phyloP scores from a whole-genome alignment of 768 basidiomycete genomes.

The Auricularia cornea region DNA sequence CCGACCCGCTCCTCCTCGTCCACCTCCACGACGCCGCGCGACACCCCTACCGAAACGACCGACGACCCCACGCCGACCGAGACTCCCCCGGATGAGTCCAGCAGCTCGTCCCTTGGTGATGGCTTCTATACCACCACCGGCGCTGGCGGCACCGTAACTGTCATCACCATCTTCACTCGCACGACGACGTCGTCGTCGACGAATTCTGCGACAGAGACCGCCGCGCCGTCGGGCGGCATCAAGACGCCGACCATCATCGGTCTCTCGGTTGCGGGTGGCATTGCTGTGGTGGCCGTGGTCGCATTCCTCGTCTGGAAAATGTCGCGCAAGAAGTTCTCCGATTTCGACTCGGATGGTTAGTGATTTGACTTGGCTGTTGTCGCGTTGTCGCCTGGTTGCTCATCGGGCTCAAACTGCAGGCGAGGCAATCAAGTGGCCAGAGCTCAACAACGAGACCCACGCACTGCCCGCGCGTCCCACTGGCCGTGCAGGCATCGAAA shows the following conservation, averaged over 20 bases:
- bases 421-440: slow-evolving; percentile 89
- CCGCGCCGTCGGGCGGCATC: slow-evolving; percentile 24
- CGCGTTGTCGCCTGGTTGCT: slow-evolving; percentile 2
- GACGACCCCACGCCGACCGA: slow-evolving; percentile 4
- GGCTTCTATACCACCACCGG: no score
- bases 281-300: slow-evolving; percentile 61
- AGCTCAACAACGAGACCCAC: slow-evolving; percentile 58
- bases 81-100: neutral
- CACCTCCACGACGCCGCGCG: neutral
- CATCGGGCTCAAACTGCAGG: slow-evolving; percentile 30
- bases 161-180: neutral
- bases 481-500: slow-evolving; percentile 57
- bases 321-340: slow-evolving; percentile 64
- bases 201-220: slow-evolving; percentile 11
- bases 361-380: slow-evolving; percentile 4
- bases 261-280: slow-evolving; percentile 71
- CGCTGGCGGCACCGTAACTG: no score
- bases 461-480: slow-evolving; percentile 59
- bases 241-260: slow-evolving; percentile 70
- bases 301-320: slow-evolving; percentile 83
- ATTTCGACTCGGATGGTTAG: slow-evolving; percentile 71
- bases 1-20: slow-evolving; percentile 11
- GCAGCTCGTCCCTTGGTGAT: no score
- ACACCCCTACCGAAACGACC: slow-evolving; percentile 4
- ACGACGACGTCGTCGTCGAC: slow-evolving; percentile 3